Evolutionary conservation across 2,329 filamentous ascomycete species (phyloP).

Genomic region (Phaeosphaeria sp.): DNA sequence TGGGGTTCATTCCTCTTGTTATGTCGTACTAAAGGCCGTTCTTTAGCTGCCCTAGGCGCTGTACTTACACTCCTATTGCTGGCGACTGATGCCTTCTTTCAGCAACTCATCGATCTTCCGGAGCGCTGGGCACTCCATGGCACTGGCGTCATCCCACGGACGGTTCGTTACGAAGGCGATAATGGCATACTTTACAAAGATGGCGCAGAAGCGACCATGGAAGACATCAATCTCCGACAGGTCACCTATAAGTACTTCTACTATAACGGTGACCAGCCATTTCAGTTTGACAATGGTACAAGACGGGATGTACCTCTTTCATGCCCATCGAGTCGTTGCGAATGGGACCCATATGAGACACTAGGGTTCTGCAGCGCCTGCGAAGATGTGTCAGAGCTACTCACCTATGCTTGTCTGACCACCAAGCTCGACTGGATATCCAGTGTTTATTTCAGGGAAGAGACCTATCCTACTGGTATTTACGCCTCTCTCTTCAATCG

Average conservation of each 20-base stretch:
- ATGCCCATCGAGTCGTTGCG: conserved; percentile 29
- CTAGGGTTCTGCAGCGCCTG: conserved; percentile 30
- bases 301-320: conserved; percentile 13
- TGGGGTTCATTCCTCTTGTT: conserved; percentile 26
- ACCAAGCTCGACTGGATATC: conserved; percentile 20
- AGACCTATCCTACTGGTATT: too few relatives aligned
- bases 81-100: conserved; percentile 34
- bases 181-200: conserved; percentile 2
- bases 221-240: neutral
- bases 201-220: neutral
- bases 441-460: neutral
- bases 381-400: conserved; percentile 17
- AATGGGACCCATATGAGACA: conserved; percentile 23
- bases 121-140: conserved; percentile 2
- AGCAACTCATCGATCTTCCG: conserved; percentile 26
- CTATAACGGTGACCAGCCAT: conserved; percentile 10
- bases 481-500: too few relatives aligned
- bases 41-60: conserved; percentile 23
- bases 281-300: conserved; percentile 9
- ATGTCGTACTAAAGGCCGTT: conserved; percentile 20
- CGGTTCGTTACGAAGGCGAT: conserved; percentile 7
- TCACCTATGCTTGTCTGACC: conserved; percentile 20
- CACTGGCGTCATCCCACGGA: conserved; percentile 1
- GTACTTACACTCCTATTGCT: conserved; percentile 23
- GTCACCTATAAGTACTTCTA: conserved; percentile 8